Evolutionary conservation across 2,329 filamentous ascomycete species (phyloP), one percentile per base, ranked within the genome.

Genomic region (Lachnellula suecica): DNA sequence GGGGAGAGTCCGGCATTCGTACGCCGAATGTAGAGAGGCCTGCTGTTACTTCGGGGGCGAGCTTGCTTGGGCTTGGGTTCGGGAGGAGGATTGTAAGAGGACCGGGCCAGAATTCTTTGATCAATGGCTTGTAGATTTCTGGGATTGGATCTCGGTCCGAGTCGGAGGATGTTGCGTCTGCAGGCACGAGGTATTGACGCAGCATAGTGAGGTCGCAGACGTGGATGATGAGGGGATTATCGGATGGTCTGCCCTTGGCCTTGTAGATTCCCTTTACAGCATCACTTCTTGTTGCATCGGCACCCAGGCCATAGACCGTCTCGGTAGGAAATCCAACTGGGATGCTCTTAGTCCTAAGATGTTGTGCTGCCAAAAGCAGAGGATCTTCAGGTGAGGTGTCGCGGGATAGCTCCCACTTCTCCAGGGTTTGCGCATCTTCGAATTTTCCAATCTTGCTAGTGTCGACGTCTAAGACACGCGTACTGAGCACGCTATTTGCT

Each of bases 261-360:
- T 83, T 79, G 70, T 94, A 99, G 60, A 99, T 99, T n/a, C 91
- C 92, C 65, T 81, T 84, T 6, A 97, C 93, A 2, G 93, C 88
- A 22, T 75, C 77, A 64, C 86, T 91, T 63, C 91, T 83, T 23
- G 92, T 97, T 10, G 94, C 94, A 73, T 97, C 94, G 13, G 94
- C 94, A n/a, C 91, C 94, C 7, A 99, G 79, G 0, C 94, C 94
- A 68, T 99, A 99, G 1, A 99, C 94, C 0, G 94, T 99, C 73
- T 99, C 94, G 0, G 94, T 99, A 1, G 94, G 94, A 68, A 99
- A 99, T 1, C 90, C 94, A 44, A 99, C 91, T 4, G 94, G 94
- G 31, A 74, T 70, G 3, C 42, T 58, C 23, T 51, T 58, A 29
- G 45, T 49, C 43, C 56, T 57, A 15, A 68, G 53, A 17, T 62